These are phyloP conservation scores for Pseudoneurospora amorphoporcata DNA, from an alignment of 495 filamentous ascomycete species.

Conservation along the genomic window DNA sequence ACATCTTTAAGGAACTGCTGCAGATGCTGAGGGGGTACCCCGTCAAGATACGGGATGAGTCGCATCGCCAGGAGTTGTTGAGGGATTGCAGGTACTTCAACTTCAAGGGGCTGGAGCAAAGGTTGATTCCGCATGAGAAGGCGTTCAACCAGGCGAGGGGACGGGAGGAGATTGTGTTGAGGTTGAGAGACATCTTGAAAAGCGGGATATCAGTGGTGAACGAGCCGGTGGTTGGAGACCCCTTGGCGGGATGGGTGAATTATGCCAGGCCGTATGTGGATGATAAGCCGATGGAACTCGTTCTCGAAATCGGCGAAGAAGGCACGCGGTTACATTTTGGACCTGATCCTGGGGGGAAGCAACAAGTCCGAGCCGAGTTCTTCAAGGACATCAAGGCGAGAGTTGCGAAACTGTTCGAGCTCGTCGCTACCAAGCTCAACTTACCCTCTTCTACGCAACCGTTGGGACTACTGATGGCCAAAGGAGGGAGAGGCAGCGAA, in stretches of 20 bases:
- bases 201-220: slow-evolving; percentile 60
- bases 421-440: slow-evolving; percentile 72
- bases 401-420: slow-evolving; percentile 63
- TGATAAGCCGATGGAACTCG: slow-evolving; percentile 57
- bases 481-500: slow-evolving; percentile 39
- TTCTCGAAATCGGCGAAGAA: slow-evolving; percentile 70
- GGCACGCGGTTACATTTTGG: slow-evolving; percentile 51
- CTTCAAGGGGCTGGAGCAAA: slow-evolving; percentile 83
- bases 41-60: slow-evolving; percentile 61
- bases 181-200: slow-evolving; percentile 76
- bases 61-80: slow-evolving; percentile 69
- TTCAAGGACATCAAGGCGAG: slow-evolving; percentile 54
- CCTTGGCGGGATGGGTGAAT: slow-evolving; percentile 50
- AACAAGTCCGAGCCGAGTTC: slow-evolving; percentile 48
- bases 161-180: slow-evolving; percentile 67
- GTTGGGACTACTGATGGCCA: slow-evolving; percentile 56
- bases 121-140: slow-evolving; percentile 68
- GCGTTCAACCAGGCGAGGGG: slow-evolving; percentile 60
- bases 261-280: slow-evolving; percentile 81
- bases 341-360: not conserved
- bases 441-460: slow-evolving; percentile 52
- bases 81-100: slow-evolving; percentile 89
- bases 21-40: slow-evolving; percentile 84
- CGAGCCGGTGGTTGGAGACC: slow-evolving; percentile 31
- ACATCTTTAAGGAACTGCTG: slow-evolving; percentile 74